phyloP scores from a whole-genome alignment of 2,329 filamentous ascomycete species.

The Parastagonospora nodorum region DNA sequence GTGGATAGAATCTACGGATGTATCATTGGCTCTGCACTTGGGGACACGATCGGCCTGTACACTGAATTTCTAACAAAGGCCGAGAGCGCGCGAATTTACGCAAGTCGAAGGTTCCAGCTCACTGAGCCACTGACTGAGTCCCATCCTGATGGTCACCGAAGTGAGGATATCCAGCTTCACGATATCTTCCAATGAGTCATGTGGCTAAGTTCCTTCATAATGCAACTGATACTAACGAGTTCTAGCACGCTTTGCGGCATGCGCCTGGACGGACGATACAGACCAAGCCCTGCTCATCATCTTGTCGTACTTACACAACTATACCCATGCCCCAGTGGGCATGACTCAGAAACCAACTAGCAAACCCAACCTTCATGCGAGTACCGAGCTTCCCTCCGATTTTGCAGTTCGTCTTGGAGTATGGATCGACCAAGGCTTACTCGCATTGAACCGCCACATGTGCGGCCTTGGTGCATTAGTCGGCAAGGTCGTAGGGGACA shows the following conservation, averaged over 20 bases:
- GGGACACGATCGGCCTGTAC: constrained; percentile 61
- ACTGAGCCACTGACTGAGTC: constrained; percentile 48
- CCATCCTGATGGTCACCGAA: constrained; percentile 53
- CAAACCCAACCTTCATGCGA: constrained; percentile 3
- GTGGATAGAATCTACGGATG: constrained; percentile 51
- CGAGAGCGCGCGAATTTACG: constrained; percentile 45
- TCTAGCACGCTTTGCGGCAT: constrained; percentile 26
- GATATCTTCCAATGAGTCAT: not conserved
- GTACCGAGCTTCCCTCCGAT: constrained; percentile 36
- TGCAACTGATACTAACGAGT: not conserved
- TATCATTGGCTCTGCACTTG: constrained; percentile 58
- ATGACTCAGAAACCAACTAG: too few species aligned
- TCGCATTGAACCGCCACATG: constrained; percentile 53
- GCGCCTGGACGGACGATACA: constrained; percentile 62
- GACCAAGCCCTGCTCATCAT: constrained; percentile 59
- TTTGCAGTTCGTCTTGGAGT: constrained; percentile 54
- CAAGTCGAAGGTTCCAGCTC: constrained; percentile 49
- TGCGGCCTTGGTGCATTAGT: constrained; percentile 57
- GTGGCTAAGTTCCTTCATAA: too few species aligned
- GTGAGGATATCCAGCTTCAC: constrained; percentile 25
- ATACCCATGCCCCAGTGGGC: constrained; percentile 23
- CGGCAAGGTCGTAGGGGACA: constrained; percentile 50
- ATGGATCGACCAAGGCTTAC: constrained; percentile 56
- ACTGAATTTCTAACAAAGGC: constrained; percentile 57
- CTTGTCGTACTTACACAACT: constrained; percentile 54